These are phyloP conservation scores for Botrytis squamosa DNA, from an alignment of 2,329 filamentous ascomycete species.

Conservation along the genomic window DNA sequence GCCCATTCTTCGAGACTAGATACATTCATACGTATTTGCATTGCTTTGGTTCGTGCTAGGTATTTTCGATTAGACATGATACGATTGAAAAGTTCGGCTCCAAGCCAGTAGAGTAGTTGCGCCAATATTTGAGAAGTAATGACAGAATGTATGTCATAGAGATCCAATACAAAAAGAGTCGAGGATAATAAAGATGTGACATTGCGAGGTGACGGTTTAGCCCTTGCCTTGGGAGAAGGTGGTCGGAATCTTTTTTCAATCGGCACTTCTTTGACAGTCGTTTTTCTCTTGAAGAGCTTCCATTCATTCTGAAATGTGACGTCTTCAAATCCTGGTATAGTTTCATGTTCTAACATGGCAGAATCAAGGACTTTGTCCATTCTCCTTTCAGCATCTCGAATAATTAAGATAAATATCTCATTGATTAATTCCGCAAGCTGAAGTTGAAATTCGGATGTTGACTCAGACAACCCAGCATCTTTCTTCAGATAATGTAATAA, in stretches of 20 bases:
- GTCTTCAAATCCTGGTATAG: conserved; percentile 94
- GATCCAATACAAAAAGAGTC: conserved; percentile 91
- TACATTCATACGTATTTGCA: conserved; percentile 99
- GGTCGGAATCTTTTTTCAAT: conserved; percentile 87
- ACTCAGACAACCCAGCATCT: conserved; percentile 75
- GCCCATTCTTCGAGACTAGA: conserved; percentile 97
- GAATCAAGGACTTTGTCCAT: conserved; percentile 93
- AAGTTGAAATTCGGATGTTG: conserved; percentile 85
- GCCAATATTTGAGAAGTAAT: conserved; percentile 89
- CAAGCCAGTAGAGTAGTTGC: conserved; percentile 93
- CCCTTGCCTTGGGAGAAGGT: conserved; percentile 87
- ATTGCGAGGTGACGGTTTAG: conserved; percentile 89
- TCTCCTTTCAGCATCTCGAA: conserved; percentile 89
- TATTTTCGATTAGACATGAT: conserved; percentile 97
- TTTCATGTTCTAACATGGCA: conserved; percentile 96
- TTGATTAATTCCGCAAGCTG: conserved; percentile 94
- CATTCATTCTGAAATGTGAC: conserved; percentile 97
- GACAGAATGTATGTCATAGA: conserved; percentile 98
- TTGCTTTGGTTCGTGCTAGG: conserved; percentile 91
- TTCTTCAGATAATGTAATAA: conserved; percentile 97
- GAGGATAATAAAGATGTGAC: conserved; percentile 94
- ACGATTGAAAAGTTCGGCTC: conserved; percentile 93
- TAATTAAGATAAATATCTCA: conserved; percentile 97
- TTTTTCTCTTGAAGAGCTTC: conserved; percentile 93
- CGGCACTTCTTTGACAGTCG: conserved; percentile 85